Base-by-base conservation (phyloP, 192 early-diverging fungal species). In the Coemansia sp. region DNA sequence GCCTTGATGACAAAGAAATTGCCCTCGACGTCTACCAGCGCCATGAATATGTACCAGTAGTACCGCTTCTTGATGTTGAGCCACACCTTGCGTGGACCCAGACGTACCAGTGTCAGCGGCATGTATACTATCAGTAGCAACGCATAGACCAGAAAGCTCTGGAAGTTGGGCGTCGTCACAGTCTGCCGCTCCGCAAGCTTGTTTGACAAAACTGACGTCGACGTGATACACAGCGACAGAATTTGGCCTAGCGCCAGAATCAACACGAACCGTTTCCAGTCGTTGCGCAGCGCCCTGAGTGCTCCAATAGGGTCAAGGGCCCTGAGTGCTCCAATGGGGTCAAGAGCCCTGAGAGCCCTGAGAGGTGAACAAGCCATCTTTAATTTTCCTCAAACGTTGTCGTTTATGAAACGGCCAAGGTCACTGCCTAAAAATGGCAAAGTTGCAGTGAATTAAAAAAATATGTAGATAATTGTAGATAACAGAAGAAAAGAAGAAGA, bases 1-100 rank as follows among this genome's bases (percentile, higher is more conserved):
- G 91, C 88, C 80, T 92, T 92, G 63, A 92, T 88, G 15, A 90
- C 87, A 84, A 94, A 91, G 68, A 90, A 94, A 66, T 94, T 94
- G 71, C 90, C 92, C 74, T 94, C 91, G 3, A 94, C 91, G 75
- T 94, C 92, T 1, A 90, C 87, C 20, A 88, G 49, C n/a, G 88
- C 88, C 64, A 94, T 71, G 5, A 86, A 72, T n/a, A 92, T 55
- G 68, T 87, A 87, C 82, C 83, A 81, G 71, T 73, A 76, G 52
- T 65, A 78, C 18, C 85, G 73, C 31, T 62, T 65, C 57, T 47
- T 58, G 36, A 87, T 74, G 69, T 81, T 81, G 33, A 53, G 27
- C 82, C 76, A 79, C 46, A 85, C 68, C 41, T 64, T 72, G 38
- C 75, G 73, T 1, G 65, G 68, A 0, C 85, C 85, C 36, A 78